These are phyloP conservation scores for Ophiocordyceps unilateralis DNA, from an alignment of 2,329 filamentous ascomycete genomes.

Conservation along the genomic window DNA sequence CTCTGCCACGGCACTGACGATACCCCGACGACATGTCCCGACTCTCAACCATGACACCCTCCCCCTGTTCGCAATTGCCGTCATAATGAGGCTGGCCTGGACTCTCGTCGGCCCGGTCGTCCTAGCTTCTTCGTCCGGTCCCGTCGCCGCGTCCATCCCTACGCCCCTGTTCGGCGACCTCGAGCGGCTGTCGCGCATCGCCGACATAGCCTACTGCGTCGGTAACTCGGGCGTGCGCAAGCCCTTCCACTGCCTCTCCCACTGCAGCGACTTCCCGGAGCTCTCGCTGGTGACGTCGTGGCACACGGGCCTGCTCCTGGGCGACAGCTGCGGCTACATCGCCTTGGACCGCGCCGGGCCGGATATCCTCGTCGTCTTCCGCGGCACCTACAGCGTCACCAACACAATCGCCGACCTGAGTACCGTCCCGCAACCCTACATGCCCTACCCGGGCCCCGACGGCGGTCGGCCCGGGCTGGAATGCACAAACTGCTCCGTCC, in stretches of 20 bases:
- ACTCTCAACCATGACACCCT: not conserved
- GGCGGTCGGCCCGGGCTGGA: slow-evolving; percentile 24
- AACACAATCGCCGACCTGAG: slow-evolving; percentile 86
- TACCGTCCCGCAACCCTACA: slow-evolving; percentile 76
- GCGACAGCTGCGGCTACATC: slow-evolving; percentile 87
- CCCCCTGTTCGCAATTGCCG: not conserved
- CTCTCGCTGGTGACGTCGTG: slow-evolving; percentile 72
- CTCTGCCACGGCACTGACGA: no score
- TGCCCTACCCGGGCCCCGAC: slow-evolving; percentile 56
- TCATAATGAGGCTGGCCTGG: not conserved
- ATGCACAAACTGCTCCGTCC: slow-evolving; percentile 81
- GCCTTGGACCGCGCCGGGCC: slow-evolving; percentile 51
- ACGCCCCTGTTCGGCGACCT: slow-evolving; percentile 57
- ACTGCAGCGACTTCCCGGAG: slow-evolving; percentile 66
- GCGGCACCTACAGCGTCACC: slow-evolving; percentile 84
- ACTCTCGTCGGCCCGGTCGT: not conserved
- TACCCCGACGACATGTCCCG: no score
- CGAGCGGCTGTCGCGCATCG: slow-evolving; percentile 75
- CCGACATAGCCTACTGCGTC: slow-evolving; percentile 91
- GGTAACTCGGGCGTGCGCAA: slow-evolving; percentile 64
- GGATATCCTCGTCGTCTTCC: slow-evolving; percentile 69
- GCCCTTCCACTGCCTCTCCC: slow-evolving; percentile 73
- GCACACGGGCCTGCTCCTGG: slow-evolving; percentile 75
- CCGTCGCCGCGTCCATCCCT: no score
- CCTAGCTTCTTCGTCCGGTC: not conserved